Percentiles rank a stretch among this genome's conserved stretches.
Conservation (phyloP, 208 protist genomes). For the Wallacemonas sp. region DNA sequence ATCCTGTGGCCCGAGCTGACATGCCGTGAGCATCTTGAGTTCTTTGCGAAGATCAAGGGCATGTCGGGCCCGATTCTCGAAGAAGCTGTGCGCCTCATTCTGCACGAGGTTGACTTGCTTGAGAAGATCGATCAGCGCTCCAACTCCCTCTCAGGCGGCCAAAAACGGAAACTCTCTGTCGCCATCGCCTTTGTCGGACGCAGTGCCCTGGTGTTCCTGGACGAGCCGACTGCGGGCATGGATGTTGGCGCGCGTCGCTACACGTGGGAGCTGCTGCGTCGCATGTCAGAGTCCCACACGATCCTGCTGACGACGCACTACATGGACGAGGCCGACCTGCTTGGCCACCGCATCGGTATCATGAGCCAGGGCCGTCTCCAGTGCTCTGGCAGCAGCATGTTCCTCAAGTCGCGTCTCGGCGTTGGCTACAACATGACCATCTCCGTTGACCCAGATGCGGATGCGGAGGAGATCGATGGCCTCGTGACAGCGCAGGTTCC, state of each 20-base stretch:
- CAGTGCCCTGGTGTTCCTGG: slow-evolving; percentile 59
- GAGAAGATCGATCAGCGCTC: slow-evolving; percentile 38
- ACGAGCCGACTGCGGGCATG: slow-evolving; percentile 83
- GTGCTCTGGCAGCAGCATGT: slow-evolving; percentile 47
- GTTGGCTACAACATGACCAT: slow-evolving; percentile 39
- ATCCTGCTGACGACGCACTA: slow-evolving; percentile 75
- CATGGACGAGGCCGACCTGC: slow-evolving; percentile 93
- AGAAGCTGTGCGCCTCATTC: slow-evolving; percentile 27
- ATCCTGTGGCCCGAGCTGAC: slow-evolving; percentile 76
- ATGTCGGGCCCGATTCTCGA: slow-evolving; percentile 28
- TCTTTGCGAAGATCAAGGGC: slow-evolving; percentile 90
- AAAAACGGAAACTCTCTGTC: slow-evolving; percentile 59
- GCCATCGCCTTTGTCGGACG: slow-evolving; percentile 65
- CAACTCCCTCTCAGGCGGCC: slow-evolving; percentile 42
- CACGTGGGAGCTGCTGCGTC: slow-evolving; percentile 50
- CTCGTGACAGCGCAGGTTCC: slow-evolving; percentile 25
- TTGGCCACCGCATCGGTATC: slow-evolving; percentile 87
- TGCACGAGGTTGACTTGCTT: slow-evolving; percentile 35
- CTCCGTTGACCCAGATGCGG: slow-evolving; percentile 15
- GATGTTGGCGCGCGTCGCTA: slow-evolving; percentile 56
- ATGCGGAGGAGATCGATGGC: slow-evolving; percentile 18
- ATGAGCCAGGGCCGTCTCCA: slow-evolving; percentile 51
- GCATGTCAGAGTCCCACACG: slow-evolving; percentile 29
- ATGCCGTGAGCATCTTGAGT: slow-evolving; percentile 81
- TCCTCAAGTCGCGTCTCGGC: slow-evolving; percentile 45